These are phyloP conservation scores for Carallia pectinifolia DNA, from an alignment of 345 rosid genomes.

Conservation along the genomic window DNA sequence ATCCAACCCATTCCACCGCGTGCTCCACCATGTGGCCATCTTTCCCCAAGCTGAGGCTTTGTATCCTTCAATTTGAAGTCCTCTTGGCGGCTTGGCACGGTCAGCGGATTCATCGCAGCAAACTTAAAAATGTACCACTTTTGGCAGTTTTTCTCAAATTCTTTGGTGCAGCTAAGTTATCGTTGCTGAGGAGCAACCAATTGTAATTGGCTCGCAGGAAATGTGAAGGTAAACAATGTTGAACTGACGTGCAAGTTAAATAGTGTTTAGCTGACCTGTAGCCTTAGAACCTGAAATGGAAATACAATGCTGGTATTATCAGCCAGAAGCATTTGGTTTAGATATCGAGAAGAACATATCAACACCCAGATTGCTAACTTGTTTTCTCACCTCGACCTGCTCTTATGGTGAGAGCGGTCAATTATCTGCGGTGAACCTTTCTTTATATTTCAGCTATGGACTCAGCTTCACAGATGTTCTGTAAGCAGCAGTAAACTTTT, in stretches of 20 bases:
- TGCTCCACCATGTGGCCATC: constrained; percentile 70
- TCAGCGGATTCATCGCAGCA: constrained; percentile 47
- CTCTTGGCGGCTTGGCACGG: constrained; percentile 52
- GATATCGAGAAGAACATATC: too few relatives aligned
- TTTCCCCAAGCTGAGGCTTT: constrained; percentile 88
- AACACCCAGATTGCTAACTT: background rate
- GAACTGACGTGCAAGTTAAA: background rate
- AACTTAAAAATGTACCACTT: constrained; percentile 1
- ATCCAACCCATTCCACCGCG: constrained; percentile 33
- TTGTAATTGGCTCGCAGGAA: background rate
- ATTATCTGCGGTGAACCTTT: background rate
- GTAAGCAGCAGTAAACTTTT: background rate
- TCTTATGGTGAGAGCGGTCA: too few relatives aligned
- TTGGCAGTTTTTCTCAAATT: constrained; percentile 3
- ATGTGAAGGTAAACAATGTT: too few relatives aligned
- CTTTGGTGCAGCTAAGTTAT: background rate
- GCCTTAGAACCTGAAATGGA: constrained; percentile 2
- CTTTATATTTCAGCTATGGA: constrained; percentile 1
- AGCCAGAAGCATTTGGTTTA: too few relatives aligned
- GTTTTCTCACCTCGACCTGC: background rate
- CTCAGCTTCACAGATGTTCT: constrained; percentile 20
- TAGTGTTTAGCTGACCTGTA: background rate
- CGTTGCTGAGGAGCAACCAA: background rate
- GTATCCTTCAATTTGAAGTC: constrained; percentile 86
- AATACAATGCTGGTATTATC: background rate